Conservation (phyloP, 306 rosid species). For the Vigna radiata region DNA sequence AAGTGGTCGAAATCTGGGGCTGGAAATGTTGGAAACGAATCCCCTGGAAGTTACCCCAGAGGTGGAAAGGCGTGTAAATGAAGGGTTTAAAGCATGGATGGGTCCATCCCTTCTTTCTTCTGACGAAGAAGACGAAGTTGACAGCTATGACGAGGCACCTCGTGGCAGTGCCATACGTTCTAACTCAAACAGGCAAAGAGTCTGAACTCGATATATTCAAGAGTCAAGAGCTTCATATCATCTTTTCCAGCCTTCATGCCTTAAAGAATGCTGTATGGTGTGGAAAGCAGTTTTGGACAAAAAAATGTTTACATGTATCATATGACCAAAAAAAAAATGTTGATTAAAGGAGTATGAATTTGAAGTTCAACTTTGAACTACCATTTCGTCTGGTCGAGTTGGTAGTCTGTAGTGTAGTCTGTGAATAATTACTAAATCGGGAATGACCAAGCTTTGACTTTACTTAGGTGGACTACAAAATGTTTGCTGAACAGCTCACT, state of each 20-base stretch:
- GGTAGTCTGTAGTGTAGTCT: constrained; percentile 48
- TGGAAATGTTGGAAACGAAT: constrained; percentile 91
- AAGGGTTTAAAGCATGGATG: constrained; percentile 98
- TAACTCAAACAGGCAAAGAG: constrained; percentile 57
- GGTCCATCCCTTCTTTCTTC: constrained; percentile 94
- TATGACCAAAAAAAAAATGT: constrained; percentile 35
- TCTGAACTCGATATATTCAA: constrained; percentile 44
- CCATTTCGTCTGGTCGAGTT: constrained; percentile 28
- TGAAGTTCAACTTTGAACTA: constrained; percentile 31
- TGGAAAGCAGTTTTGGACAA: constrained; percentile 45
- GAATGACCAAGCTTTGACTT: constrained; percentile 32
- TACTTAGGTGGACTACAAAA: constrained; percentile 16
- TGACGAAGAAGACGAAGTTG: constrained; percentile 90
- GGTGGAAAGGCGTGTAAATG: constrained; percentile 82
- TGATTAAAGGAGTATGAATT: constrained; percentile 36
- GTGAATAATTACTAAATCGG: constrained; percentile 49
- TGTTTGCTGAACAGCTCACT: background rate
- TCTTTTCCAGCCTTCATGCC: constrained; percentile 44
- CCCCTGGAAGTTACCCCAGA: constrained; percentile 84
- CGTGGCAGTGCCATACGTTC: constrained; percentile 39
- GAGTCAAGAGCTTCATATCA: constrained; percentile 38
- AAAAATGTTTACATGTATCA: constrained; percentile 42
- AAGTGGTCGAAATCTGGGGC: constrained; percentile 71
- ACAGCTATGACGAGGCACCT: constrained; percentile 63
- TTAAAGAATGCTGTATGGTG: constrained; percentile 46